Evolutionary conservation across 176 grass and related monocot species (phyloP).

Genomic region (Phoenix roebelenii): DNA sequence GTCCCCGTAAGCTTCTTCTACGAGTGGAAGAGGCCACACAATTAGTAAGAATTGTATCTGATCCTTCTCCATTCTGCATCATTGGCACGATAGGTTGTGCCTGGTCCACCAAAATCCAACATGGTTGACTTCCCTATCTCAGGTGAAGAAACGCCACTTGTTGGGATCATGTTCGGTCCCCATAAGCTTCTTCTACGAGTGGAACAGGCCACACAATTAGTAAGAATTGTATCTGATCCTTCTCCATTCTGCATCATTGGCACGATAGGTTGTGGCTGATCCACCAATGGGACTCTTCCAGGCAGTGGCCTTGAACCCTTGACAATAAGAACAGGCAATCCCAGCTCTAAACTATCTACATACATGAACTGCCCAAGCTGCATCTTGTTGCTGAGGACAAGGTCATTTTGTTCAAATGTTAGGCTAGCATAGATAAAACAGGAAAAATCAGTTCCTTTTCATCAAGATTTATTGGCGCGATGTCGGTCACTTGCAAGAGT

Average conservation of each 20-base stretch:
- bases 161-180: constrained; percentile 27
- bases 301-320: constrained; percentile 44
- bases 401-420: constrained; percentile 50
- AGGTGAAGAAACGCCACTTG: constrained; percentile 13
- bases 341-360: constrained; percentile 61
- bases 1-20: constrained; percentile 45
- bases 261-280: constrained; percentile 43
- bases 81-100: constrained; percentile 36
- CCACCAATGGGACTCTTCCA: constrained; percentile 51
- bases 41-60: no score
- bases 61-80: constrained; percentile 3
- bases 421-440: constrained; percentile 81
- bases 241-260: constrained; percentile 7
- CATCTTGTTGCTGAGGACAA: constrained; percentile 83
- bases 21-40: no score
- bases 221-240: not conserved
- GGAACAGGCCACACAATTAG: no score
- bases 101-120: constrained; percentile 40
- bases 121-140: constrained; percentile 38
- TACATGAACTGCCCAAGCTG: constrained; percentile 77
- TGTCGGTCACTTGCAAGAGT: constrained; percentile 76
- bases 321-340: constrained; percentile 58
- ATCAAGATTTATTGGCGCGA: constrained; percentile 71
- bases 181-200: constrained; percentile 40
- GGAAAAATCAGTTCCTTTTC: constrained; percentile 65